These are phyloP conservation scores for Phanerochaete sordida DNA, from an alignment of 768 basidiomycete species.

Conservation along the genomic window DNA sequence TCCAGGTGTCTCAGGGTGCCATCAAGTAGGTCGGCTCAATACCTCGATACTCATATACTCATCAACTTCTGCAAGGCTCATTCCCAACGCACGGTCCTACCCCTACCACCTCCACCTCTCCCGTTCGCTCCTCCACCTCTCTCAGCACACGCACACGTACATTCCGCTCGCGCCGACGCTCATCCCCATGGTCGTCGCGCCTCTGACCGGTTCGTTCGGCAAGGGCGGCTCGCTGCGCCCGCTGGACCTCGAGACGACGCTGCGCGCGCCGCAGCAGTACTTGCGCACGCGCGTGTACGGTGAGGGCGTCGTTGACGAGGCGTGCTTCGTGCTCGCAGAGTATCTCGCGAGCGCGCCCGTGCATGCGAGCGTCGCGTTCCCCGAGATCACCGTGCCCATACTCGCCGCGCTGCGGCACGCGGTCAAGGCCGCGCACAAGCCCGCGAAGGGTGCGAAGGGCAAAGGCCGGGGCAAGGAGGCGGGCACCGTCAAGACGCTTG, in stretches of 20 bases:
- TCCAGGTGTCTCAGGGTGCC: slow-evolving; percentile 91
- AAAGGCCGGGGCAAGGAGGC: slow-evolving; percentile 48
- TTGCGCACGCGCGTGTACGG: slow-evolving; percentile 81
- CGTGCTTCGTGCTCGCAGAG: slow-evolving; percentile 72
- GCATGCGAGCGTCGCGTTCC: slow-evolving; percentile 88
- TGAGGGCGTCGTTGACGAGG: slow-evolving; percentile 82
- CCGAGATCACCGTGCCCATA: slow-evolving; percentile 84
- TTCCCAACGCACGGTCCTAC: slow-evolving; percentile 87
- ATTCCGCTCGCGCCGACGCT: slow-evolving; percentile 86
- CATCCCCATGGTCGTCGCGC: slow-evolving; percentile 79
- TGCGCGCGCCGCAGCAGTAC: slow-evolving; percentile 87
- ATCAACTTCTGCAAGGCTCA: slow-evolving; percentile 50
- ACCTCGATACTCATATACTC: background rate
- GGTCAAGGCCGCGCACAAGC: slow-evolving; percentile 54
- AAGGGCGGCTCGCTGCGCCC: slow-evolving; percentile 86
- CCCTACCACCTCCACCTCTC: slow-evolving; percentile 93
- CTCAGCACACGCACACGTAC: slow-evolving; percentile 79
- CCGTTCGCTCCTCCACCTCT: slow-evolving; percentile 84
- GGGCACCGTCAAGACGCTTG: slow-evolving; percentile 63
- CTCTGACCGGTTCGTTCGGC: slow-evolving; percentile 64
- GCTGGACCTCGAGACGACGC: slow-evolving; percentile 82
- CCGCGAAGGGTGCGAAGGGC: slow-evolving; percentile 44
- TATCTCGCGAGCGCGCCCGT: slow-evolving; percentile 71
- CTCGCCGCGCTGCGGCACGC: slow-evolving; percentile 67
- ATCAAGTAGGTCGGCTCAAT: slow-evolving; percentile 63